These are phyloP conservation scores for Chlorella sp. DNA, from an alignment of 139 green algal species.

Conservation along the genomic window DNA sequence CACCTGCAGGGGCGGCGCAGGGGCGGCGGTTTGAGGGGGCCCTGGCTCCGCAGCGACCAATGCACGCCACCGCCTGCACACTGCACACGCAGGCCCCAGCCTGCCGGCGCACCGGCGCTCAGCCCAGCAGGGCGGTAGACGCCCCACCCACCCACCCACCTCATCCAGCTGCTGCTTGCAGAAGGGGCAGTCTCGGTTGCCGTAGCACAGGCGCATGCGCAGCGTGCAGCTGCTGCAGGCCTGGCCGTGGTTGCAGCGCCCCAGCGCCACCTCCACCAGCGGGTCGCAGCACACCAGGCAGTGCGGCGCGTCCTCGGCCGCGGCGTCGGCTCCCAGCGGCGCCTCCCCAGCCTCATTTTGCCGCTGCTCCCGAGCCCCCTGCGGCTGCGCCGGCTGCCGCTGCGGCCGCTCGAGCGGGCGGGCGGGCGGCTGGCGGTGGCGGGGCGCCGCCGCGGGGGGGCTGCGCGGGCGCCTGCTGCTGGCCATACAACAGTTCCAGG, in stretches of 20 bases:
- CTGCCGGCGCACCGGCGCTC: not conserved
- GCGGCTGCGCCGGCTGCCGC: not conserved
- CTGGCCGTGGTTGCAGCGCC: conserved; percentile 53
- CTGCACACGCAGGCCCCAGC: not conserved
- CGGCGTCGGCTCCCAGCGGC: not conserved
- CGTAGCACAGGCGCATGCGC: conserved; percentile 71
- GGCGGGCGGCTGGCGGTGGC: not conserved
- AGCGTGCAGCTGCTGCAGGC: conserved; percentile 60
- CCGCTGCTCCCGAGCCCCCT: not conserved
- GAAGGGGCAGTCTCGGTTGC: conserved; percentile 61
- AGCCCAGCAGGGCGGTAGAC: not conserved
- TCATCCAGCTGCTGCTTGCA: conserved; percentile 65
- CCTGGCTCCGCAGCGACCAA: not conserved
- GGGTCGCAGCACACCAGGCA: conserved; percentile 54
- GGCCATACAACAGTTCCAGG: not conserved
- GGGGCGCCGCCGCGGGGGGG: conserved; percentile 4
- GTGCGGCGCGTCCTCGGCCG: conserved; percentile 8
- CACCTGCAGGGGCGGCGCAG: conserved; percentile 37
- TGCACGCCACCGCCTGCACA: too few relatives aligned
- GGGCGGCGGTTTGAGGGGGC: not conserved
- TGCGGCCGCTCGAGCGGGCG: not conserved
- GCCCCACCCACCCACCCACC: conserved; percentile 1
- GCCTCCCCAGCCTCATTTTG: not conserved
- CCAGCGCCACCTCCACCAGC: conserved; percentile 38
- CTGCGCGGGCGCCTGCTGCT: not conserved